These are phyloP conservation scores for Diplocarpon mali DNA, from an alignment of 2,329 filamentous ascomycete species.

Conservation along the genomic window DNA sequence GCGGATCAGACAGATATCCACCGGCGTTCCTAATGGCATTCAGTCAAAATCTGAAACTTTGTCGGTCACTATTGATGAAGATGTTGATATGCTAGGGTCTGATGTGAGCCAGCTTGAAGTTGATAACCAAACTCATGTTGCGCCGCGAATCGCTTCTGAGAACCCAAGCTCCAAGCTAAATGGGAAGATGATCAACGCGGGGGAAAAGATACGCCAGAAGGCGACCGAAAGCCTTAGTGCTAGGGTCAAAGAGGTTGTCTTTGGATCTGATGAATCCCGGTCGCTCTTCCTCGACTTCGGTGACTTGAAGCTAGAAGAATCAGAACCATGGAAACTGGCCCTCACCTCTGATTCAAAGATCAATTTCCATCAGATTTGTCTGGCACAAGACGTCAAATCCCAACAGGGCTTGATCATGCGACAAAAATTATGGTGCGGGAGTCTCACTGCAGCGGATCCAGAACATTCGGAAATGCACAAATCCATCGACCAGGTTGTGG, in stretches of 20 bases:
- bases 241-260: conserved; percentile 15
- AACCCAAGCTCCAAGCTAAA: too few species aligned
- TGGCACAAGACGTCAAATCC: conserved; percentile 19
- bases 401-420: conserved; percentile 6
- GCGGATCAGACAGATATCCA: neutral
- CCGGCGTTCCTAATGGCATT: neutral
- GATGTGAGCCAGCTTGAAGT: neutral
- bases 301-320: conserved; percentile 2
- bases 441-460: conserved; percentile 6
- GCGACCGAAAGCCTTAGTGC: neutral
- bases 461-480: conserved; percentile 5
- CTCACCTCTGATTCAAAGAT: conserved; percentile 11
- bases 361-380: conserved; percentile 18
- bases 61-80: neutral
- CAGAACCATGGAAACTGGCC: conserved; percentile 9
- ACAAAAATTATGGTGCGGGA: conserved; percentile 10
- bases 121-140: neutral
- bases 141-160: too few species aligned
- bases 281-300: conserved; percentile 15
- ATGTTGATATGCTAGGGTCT: conserved; percentile 2
- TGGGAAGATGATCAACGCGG: conserved; percentile 9
- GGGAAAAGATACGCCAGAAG: conserved; percentile 10
- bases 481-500: conserved; percentile 10
- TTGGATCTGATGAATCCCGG: conserved; percentile 13
- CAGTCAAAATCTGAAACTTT: neutral